Base-by-base conservation (phyloP, 1,284 basidiomycete species). In the Filobasidium uniguttulatum region DNA sequence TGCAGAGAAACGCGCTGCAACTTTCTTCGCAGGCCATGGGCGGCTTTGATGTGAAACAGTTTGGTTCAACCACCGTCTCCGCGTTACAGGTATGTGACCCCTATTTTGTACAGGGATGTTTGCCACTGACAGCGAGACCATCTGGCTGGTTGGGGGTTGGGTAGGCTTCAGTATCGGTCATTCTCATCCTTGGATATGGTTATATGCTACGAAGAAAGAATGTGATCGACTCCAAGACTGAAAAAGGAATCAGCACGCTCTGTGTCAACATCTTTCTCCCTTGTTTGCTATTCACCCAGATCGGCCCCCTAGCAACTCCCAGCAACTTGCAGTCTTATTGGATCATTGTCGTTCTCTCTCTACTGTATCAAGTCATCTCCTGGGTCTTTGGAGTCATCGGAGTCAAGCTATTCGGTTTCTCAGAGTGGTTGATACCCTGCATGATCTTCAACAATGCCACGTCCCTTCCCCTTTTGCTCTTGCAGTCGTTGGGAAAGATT, bases 371-470 rank as follows among this genome's bases (percentile, higher is more conserved):
- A 38, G 44, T 63, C 20, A 52, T 65, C 23, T 63, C 63, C 2
- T 56, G 58, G 29, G 34, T 52, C 4, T 62, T 65, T 43, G 63
- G 59, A 2, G 36, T 53, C 5, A 36, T 61, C 46, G 62, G 59
- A 7, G 54, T 57, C 17, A 47, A 52, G 10, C 22, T 61, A 1
- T 56, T 65, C 40, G 58, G 55, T 33, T 56, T 64, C 52, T 63
- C 63, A 10, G 59, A 58, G 45, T 63, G 62, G 60, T 53, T 63
- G 31, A 55, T 61, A 19, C 62, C 63, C 9, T 59, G 60, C 40
- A 61, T 65, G 56, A 56, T 67, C 9, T 67, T 67, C 60, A 63
- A 64, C 57, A 67, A 67, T 49, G 65, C 58, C 15, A 62, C 63
- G 0, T 63, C 62, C 0, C 51, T 68, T 7, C 67, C 67, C 2